Evolutionary conservation across 164 flowering plant genomes (phyloP), one percentile per base, ranked within the genome.

Genomic region (Chimonanthus salicifolius): DNA sequence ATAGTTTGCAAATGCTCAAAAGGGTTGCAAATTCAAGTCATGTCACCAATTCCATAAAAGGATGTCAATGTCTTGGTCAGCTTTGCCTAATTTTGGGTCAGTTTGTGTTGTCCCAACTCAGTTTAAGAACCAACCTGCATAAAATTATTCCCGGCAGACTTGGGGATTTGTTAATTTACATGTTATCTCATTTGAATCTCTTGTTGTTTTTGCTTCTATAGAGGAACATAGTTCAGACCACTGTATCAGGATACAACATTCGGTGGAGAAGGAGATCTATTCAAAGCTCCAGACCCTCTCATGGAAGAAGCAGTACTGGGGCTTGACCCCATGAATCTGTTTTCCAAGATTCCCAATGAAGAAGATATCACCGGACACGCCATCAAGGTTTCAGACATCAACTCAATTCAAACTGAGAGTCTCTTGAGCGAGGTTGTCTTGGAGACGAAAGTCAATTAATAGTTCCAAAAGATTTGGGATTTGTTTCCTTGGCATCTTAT

Each of bases 231-330:
- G n/a, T 66, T 16, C 5, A 66, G 15, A 15, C 20, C 58, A 68
- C 86, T n/a, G 78, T 88, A 74, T 79, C 83, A 6, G 97, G 91
- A 44, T 94, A 91, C 83, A 94, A 91, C 79, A 74, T 92, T 72
- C n/a, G 94, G 94, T 71, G 97, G 80, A 69, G 97, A 88, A 86
- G 94, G 97, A 21, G 97, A 94, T 81, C 82, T 94, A 2, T 94
- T 94, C 81, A 89, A 87, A 81, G 97, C 94, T 72, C 97, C 98
- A 2, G 90, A 86, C 60, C 13, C 63, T 3, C 82, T 91, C 69
- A 82, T 94, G 51, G 92, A 91, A 83, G 92, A 92, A 71, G 84
- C 89, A 71, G 8, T 83, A 15, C 69, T 80, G 76, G 76, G 78
- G 63, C 76, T 89, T 68, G 94, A 94, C 82, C 90, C 92, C 51